Evolutionary conservation across 2,329 filamentous ascomycete genomes (phyloP), one percentile per base, ranked within the genome.

Genomic region (Dothideomycetidae sp.): DNA sequence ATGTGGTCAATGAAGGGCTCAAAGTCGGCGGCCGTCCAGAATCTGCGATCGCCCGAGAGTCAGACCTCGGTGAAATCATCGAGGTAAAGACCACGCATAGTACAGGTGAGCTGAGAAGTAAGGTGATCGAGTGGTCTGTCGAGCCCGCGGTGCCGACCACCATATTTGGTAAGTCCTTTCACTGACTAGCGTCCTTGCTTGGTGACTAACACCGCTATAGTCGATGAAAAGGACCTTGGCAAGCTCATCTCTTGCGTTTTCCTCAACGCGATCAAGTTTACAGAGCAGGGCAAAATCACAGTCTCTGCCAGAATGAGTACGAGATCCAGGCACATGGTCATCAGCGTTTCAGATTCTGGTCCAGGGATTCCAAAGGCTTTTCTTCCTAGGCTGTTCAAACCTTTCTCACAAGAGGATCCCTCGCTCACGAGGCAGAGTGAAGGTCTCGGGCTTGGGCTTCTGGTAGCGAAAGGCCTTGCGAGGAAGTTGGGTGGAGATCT

Each of bases 381-480:
- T 48, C 56, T 78, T 34, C 72, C 73, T 0, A 70, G 71, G 38
- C 61, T 82, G 1, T 82, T 81, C 60, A 76, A 76, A 45, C 71
- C 78, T 1, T 81, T 81, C 53, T 73, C 76, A 15, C 67, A 76
- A 42, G 72, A 79, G 54, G 76, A 82, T 51, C 68, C 73, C 35
- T 79, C 76, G 2, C 70, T 75, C 10, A 80, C 75, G 5, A 64
- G 78, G 30, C 68, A 70, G 43, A 76, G 70, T 50, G 78, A 82
- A 53, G 78, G 78, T 1, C 61, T 81, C 3, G 78, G 78, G 0
- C 60, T 82, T 5, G 77, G 78, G 17, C 58, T 82, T 9, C 65
- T 81, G 50, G 78, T 81, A n/a, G 78, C 77, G 1, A 81, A 81
- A 55, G 76, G 76, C 3, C 63, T 81, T 31, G 73, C 77, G 4